Evolutionary conservation across 305 asterid species (phyloP).

Genomic region (Ilex paraguariensis): DNA sequence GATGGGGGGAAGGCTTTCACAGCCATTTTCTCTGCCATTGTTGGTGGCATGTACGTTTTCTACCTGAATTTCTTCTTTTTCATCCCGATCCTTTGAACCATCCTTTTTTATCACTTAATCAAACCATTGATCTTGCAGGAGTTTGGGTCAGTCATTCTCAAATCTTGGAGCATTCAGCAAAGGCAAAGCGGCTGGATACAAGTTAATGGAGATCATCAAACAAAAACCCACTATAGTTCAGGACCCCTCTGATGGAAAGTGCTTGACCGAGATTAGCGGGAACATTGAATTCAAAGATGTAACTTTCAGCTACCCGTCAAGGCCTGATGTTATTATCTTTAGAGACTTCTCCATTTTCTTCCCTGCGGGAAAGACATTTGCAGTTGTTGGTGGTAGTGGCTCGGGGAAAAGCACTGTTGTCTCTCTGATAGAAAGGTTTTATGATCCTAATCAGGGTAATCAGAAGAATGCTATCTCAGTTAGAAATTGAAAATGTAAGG

Average conservation of each 20-base stretch:
- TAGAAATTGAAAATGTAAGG: not conserved
- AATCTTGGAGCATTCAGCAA: constrained; percentile 94
- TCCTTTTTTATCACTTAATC: constrained; percentile 1
- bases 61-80: not conserved
- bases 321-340: constrained; percentile 93
- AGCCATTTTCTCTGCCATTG: constrained; percentile 94
- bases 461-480: not conserved
- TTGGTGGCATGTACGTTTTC: constrained; percentile 91
- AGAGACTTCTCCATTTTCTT: constrained; percentile 87
- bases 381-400: constrained; percentile 99
- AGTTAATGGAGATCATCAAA: constrained; percentile 82
- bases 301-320: constrained; percentile 88
- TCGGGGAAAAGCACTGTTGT: constrained; percentile 97
- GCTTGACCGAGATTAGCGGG: constrained; percentile 58
- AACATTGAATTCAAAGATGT: constrained; percentile 88
- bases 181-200: constrained; percentile 96
- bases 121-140: constrained; percentile 49
- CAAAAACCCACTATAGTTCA: constrained; percentile 81
- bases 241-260: constrained; percentile 45
- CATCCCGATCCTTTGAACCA: not conserved
- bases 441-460: constrained; percentile 90
- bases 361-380: constrained; percentile 95
- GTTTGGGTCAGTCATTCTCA: constrained; percentile 96
- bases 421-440: constrained; percentile 86
- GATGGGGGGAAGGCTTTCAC: constrained; percentile 99